Conservation (phyloP, 257 asterid species). For the Penstemon davidsonii region DNA sequence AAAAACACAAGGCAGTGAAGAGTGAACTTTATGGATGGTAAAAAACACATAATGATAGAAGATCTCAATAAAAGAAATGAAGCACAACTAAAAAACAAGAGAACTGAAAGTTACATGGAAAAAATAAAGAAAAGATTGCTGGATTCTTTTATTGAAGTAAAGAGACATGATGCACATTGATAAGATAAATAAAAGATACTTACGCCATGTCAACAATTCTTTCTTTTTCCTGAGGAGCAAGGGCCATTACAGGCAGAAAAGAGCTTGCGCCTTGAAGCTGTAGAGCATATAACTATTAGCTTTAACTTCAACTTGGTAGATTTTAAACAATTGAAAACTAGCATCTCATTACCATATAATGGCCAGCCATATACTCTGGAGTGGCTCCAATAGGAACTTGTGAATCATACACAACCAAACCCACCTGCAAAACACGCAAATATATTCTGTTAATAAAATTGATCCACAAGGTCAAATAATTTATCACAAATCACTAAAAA, state of each 20-base stretch:
- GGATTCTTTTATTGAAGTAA: neutral
- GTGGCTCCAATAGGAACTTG: conserved; percentile 98
- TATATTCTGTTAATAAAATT: conserved; percentile 2
- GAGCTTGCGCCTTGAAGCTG: conserved; percentile 98
- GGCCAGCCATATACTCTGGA: conserved; percentile 98
- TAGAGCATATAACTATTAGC: conserved; percentile 35
- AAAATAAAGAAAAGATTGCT: neutral
- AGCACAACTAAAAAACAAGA: neutral
- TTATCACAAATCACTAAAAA: neutral
- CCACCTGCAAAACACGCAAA: conserved; percentile 56
- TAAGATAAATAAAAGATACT: conserved; percentile 36
- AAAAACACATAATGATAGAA: neutral
- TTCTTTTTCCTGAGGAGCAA: conserved; percentile 97
- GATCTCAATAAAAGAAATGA: no score
- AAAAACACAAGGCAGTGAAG: neutral
- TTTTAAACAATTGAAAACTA: conserved; percentile 6
- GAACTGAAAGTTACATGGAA: neutral
- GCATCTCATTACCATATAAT: conserved; percentile 73
- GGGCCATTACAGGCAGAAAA: conserved; percentile 94
- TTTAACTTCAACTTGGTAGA: neutral
- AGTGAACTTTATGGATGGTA: neutral
- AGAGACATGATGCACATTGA: neutral
- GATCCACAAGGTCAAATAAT: neutral
- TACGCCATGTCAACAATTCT: conserved; percentile 93
- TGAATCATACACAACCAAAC: conserved; percentile 90